Conservation (phyloP, 2,329 filamentous ascomycete genomes). For the Zymoseptoria pseudotritici region DNA sequence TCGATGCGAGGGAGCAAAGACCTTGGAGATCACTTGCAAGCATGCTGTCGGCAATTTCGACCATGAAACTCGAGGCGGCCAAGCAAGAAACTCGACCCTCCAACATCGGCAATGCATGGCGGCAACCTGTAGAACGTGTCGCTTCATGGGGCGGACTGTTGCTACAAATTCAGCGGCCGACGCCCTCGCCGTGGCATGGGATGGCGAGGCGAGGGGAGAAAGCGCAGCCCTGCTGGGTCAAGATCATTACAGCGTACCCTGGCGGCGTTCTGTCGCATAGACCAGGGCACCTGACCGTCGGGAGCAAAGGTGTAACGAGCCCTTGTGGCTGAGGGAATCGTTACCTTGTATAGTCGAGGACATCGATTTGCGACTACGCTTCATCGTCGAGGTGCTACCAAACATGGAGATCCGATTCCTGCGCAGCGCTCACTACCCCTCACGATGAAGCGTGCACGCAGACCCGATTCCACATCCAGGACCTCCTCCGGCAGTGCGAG, state of each 20-base stretch:
- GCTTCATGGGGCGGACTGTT: too few species aligned
- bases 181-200: background rate
- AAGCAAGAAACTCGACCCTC: too few species aligned
- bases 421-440: background rate
- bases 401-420: background rate
- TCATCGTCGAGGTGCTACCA: background rate
- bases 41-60: too few species aligned
- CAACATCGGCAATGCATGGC: too few species aligned
- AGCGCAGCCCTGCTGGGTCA: background rate
- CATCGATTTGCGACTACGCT: background rate
- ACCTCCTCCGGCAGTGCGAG: background rate
- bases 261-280: background rate
- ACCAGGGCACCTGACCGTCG: background rate
- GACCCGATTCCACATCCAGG: background rate
- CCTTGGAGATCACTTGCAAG: too few species aligned
- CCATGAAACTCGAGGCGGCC: too few species aligned
- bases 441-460: background rate
- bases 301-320: background rate
- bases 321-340: background rate
- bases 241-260: background rate
- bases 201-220: background rate
- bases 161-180: too few species aligned
- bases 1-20: too few species aligned
- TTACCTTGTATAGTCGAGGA: background rate
- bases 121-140: too few species aligned